Conservation (phyloP, 2,329 filamentous ascomycete genomes). For the Pseudogymnoascus sp. region DNA sequence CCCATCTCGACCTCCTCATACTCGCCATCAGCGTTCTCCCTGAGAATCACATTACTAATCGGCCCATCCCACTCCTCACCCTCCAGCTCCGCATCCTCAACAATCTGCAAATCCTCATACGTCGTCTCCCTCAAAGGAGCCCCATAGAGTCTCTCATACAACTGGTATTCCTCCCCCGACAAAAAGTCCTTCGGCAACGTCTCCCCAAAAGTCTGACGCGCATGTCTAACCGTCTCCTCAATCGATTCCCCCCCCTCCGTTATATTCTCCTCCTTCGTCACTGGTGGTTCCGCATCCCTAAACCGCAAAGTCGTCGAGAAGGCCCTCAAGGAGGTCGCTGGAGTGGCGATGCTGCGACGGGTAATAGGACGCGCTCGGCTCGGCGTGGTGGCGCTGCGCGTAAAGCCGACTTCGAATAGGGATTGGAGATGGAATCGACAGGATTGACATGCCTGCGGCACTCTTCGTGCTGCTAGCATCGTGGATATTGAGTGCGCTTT, state of each 20-base stretch:
- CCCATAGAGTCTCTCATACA: slow-evolving; percentile 79
- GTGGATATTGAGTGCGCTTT: not conserved
- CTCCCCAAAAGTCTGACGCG: slow-evolving; percentile 68
- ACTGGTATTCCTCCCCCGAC: slow-evolving; percentile 56
- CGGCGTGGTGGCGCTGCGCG: slow-evolving; percentile 13
- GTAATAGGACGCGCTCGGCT: slow-evolving; percentile 8
- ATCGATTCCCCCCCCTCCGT: slow-evolving; percentile 30
- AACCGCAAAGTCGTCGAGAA: slow-evolving; percentile 1
- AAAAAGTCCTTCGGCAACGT: slow-evolving; percentile 65
- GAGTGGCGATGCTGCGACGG: slow-evolving; percentile 13
- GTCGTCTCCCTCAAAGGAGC: slow-evolving; percentile 55
- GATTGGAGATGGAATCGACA: slow-evolving; percentile 28
- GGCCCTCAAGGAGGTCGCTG: not conserved
- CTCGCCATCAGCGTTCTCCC: slow-evolving; percentile 45
- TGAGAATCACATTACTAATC: slow-evolving; percentile 39
- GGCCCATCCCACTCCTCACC: slow-evolving; percentile 22
- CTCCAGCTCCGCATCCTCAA: slow-evolving; percentile 25
- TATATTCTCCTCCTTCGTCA: not conserved
- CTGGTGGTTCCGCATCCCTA: not conserved
- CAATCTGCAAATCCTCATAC: slow-evolving; percentile 43
- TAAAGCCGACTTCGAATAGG: slow-evolving; percentile 29
- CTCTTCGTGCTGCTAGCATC: slow-evolving; percentile 25
- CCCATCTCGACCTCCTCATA: slow-evolving; percentile 50
- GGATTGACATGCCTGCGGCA: slow-evolving; percentile 26
- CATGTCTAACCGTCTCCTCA: slow-evolving; percentile 59